Evolutionary conservation across 208 protist genomes (phyloP).

Genomic region (Leishmania turanica): DNA sequence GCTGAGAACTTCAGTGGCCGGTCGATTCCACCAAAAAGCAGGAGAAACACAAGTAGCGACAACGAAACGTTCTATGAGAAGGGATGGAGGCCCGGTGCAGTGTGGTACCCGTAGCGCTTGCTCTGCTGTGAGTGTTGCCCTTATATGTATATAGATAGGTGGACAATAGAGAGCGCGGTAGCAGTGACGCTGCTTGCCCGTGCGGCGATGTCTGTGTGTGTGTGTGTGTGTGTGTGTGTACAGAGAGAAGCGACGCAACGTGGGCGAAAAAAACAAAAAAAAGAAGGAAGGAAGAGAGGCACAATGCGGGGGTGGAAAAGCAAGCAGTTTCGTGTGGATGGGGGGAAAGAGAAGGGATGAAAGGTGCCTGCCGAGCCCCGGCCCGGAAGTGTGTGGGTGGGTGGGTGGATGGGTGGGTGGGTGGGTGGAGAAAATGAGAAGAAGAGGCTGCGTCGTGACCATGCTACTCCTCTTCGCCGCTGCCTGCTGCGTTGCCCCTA

Average conservation of each 20-base stretch:
- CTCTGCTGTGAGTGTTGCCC: not conserved
- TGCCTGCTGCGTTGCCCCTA: not conserved
- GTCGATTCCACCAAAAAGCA: not conserved
- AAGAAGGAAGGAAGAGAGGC: slow-evolving; percentile 4
- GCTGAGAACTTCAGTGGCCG: not conserved
- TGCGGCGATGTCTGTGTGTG: not conserved
- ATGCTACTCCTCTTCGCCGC: not conserved
- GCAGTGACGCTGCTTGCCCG: not conserved
- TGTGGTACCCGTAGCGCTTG: not conserved
- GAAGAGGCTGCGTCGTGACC: not conserved
- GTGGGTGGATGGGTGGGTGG: no score
- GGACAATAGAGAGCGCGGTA: not conserved
- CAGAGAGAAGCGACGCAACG: not conserved
- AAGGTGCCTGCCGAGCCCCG: not conserved
- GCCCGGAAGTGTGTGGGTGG: not conserved
- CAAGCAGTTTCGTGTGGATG: not conserved
- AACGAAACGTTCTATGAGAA: not conserved
- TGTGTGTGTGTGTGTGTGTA: not conserved
- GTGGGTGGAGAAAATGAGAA: not conserved
- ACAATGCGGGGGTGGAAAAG: not conserved
- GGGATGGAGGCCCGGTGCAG: not conserved
- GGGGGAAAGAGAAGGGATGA: not conserved
- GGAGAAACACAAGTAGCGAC: not conserved
- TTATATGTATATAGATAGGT: not conserved
- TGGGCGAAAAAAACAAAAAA: not conserved